Evolutionary conservation across 2,329 filamentous ascomycete species (phyloP), one percentile per base, ranked within the genome.

Genomic region (Fusarium metavorans): DNA sequence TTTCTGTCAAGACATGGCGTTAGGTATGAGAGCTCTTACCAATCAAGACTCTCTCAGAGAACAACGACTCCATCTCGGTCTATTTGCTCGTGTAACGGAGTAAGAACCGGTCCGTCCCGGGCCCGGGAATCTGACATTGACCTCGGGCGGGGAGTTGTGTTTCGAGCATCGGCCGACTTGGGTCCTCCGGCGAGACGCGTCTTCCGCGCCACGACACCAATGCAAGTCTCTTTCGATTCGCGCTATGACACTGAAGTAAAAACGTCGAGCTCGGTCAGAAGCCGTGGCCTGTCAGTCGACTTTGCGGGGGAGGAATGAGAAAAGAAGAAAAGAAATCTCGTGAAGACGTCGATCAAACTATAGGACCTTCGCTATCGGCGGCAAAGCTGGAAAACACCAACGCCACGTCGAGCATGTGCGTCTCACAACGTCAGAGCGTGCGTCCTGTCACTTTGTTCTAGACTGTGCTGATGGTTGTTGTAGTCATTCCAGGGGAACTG

Each of bases 221-320:
- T 41, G 41, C 27, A 58, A 45, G 43, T 45, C 58, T 67, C 39
- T 57, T 43, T 34, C 48, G n/a, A 66, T 69, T 35, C 16, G 43
- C 14, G 32, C 35, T 27, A 48, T 50, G 41, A 62, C 27, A 23
- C n/a, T 32, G 27, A 9, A 48, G 8, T 41, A 27, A 27, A 13
- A n/a, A 25, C 27, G 14, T 39, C 6, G 5, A 18, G 64, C 67
- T 69, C 67, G 59, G 64, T 39, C 41, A 70, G 67, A 64, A 59
- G 64, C 64, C 52, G 64, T 45, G 58, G 25, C 7, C 8, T 27
- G 7, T 34, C n/a, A 32, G 35, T 14, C 20, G 4, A 20, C 25
- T 35, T 35, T 32, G 64, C 58, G 67, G 65, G 58, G 59, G 64
- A 58, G 50, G 23, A 48, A 56, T 52, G 52, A 64, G 43, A 64